Conservation (phyloP, 2,329 filamentous ascomycete genomes). For the Aspergillus fischeri region DNA sequence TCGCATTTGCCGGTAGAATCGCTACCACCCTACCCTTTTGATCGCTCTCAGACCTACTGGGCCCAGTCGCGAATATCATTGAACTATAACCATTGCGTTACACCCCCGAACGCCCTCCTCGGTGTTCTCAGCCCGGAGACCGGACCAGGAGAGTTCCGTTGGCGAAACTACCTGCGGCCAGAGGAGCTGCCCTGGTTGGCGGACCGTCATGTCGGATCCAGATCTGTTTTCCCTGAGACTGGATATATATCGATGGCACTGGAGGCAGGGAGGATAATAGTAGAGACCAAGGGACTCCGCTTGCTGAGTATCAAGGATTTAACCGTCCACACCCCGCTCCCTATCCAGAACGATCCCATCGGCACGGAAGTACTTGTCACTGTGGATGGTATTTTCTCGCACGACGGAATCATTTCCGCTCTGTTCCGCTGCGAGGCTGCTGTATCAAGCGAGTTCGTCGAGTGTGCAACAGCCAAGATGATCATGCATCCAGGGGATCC, state of each 20-base stretch:
- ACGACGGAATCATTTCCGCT: background rate
- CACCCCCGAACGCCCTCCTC: conserved; percentile 2
- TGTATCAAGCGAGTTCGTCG: background rate
- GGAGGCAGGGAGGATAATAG: conserved; percentile 10
- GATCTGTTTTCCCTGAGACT: conserved; percentile 13
- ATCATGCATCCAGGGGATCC: background rate
- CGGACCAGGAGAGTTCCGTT: conserved; percentile 20
- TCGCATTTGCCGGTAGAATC: background rate
- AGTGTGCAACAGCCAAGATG: background rate
- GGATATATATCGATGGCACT: conserved; percentile 17
- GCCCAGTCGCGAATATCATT: background rate
- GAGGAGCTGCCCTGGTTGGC: conserved; percentile 44
- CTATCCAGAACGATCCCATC: conserved; percentile 1
- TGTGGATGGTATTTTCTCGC: background rate
- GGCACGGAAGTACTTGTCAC: conserved; percentile 4
- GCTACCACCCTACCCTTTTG: conserved; percentile 14
- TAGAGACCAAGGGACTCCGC: background rate
- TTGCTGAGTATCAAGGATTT: conserved; percentile 1
- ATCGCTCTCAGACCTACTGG: conserved; percentile 6
- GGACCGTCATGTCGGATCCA: conserved; percentile 37
- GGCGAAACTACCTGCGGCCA: conserved; percentile 43
- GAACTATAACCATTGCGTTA: background rate
- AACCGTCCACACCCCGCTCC: background rate
- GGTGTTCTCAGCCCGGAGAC: conserved; percentile 3
- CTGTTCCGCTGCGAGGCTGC: background rate